phyloP scores from a whole-genome alignment of 768 basidiomycete species.

The Psilocybe cubensis region DNA sequence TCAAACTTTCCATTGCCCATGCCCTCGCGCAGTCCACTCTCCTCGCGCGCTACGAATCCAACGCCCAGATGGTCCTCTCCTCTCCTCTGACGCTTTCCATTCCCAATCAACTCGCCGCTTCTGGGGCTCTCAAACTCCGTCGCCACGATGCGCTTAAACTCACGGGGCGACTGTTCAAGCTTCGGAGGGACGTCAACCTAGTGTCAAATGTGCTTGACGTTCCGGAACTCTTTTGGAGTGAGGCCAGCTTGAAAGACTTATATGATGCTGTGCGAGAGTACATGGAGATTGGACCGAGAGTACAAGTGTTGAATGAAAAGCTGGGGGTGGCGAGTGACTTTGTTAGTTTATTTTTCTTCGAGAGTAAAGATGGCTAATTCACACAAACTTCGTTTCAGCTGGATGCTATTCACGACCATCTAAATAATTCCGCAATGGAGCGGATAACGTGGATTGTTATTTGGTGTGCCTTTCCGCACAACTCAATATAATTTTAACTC shows the following conservation, averaged over 20 bases:
- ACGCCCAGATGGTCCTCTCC: constrained; percentile 76
- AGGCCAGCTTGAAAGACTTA: constrained; percentile 84
- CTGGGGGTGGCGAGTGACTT: constrained; percentile 87
- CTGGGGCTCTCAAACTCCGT: constrained; percentile 75
- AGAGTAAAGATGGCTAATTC: neutral
- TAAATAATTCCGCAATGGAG: constrained; percentile 89
- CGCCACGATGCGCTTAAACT: constrained; percentile 86
- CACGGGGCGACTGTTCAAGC: constrained; percentile 84
- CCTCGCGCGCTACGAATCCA: constrained; percentile 84
- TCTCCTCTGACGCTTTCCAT: constrained; percentile 79
- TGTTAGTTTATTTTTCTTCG: constrained; percentile 47
- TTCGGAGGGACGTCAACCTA: constrained; percentile 87
- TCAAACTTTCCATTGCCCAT: constrained; percentile 92
- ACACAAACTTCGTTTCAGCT: constrained; percentile 49
- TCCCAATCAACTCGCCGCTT: constrained; percentile 79
- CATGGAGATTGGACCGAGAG: constrained; percentile 87
- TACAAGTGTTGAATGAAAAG: constrained; percentile 87
- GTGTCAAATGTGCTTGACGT: constrained; percentile 93
- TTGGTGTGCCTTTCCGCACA: constrained; percentile 38
- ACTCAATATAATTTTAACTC: constrained; percentile 15
- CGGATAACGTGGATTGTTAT: constrained; percentile 73
- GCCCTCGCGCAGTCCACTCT: constrained; percentile 95
- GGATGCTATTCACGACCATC: constrained; percentile 90
- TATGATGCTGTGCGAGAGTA: constrained; percentile 95
- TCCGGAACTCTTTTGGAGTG: constrained; percentile 94